phyloP scores from a whole-genome alignment of 169 alveolate species.

The Blepharisma undulans region DNA sequence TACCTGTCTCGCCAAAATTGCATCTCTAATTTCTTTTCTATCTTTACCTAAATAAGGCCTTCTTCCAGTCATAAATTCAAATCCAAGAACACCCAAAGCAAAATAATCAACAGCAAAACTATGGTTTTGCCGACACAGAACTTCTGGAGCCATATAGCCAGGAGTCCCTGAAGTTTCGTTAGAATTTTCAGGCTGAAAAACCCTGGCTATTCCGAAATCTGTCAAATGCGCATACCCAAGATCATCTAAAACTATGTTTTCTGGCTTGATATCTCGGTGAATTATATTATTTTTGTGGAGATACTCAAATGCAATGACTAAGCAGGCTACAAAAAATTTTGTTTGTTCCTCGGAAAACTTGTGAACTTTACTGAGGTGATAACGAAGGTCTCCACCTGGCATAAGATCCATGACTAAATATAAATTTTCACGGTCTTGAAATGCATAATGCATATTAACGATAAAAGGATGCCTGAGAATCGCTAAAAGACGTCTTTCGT shows the following conservation, averaged over 20 bases:
- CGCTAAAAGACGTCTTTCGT: slow-evolving; percentile 81
- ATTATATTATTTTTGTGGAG: slow-evolving; percentile 85
- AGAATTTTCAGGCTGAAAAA: slow-evolving; percentile 52
- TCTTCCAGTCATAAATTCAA: slow-evolving; percentile 67
- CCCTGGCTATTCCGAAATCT: slow-evolving; percentile 85
- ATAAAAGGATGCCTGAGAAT: slow-evolving; percentile 83
- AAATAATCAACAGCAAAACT: slow-evolving; percentile 72
- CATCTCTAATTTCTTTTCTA: slow-evolving; percentile 60
- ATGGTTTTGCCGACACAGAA: slow-evolving; percentile 53
- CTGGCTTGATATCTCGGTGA: slow-evolving; percentile 86
- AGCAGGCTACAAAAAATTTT: slow-evolving; percentile 89
- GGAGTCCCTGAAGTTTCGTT: slow-evolving; percentile 72
- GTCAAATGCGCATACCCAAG: slow-evolving; percentile 80
- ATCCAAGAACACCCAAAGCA: slow-evolving; percentile 63
- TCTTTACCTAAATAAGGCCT: slow-evolving; percentile 60
- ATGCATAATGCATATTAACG: slow-evolving; percentile 86
- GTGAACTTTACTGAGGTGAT: slow-evolving; percentile 80
- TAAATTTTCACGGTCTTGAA: slow-evolving; percentile 83
- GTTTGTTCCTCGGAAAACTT: slow-evolving; percentile 88
- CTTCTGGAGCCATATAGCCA: slow-evolving; percentile 76
- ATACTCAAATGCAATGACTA: slow-evolving; percentile 86
- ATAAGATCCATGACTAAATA: slow-evolving; percentile 84
- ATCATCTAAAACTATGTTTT: slow-evolving; percentile 75
- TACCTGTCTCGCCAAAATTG: slow-evolving; percentile 58
- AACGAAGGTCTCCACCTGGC: slow-evolving; percentile 92